Percentiles rank a stretch among this genome's conserved stretches.
Evolutionary conservation across 164 flowering plant species (phyloP).

Genomic region (Vitis vinifera): ASM3070453v1 NC_081823.1:8851501-8852000

Average conservation of each 20-base stretch:
- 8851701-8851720: conserved; percentile 24
- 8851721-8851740: conserved; percentile 30
- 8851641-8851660: conserved; percentile 25
- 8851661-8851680: conserved; percentile 15
- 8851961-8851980: conserved; percentile 36
- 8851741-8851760: neutral
- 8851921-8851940: conserved; percentile 9
- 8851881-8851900: conserved; percentile 34
- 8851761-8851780: no score
- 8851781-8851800: no score
- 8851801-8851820: conserved; percentile 17
- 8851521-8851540: conserved; percentile 39
- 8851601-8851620: conserved; percentile 47
- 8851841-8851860: conserved; percentile 35
- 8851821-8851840: conserved; percentile 33
- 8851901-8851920: conserved; percentile 47
- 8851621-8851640: conserved; percentile 54
- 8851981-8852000: conserved; percentile 9
- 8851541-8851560: conserved; percentile 36
- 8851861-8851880: conserved; percentile 6
- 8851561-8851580: conserved; percentile 30
- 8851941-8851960: no score
- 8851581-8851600: conserved; percentile 38
- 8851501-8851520: conserved; percentile 38
- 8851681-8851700: conserved; percentile 9